Conservation (phyloP, 495 filamentous ascomycete species). For the Xylaria telfairii region DNA sequence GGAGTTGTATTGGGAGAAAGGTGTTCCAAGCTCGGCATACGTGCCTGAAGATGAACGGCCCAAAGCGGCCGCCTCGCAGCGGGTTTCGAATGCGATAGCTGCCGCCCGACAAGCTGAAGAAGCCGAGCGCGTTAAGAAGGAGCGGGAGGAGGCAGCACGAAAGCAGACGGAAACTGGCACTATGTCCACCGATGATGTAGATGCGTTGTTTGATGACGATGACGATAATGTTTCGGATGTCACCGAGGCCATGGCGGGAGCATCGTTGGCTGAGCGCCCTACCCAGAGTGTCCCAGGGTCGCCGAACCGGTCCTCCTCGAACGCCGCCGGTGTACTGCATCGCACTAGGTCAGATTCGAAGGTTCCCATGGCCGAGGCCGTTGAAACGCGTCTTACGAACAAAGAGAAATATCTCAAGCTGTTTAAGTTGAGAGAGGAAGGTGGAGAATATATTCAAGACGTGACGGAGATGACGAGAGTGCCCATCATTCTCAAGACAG, state of each 20-base stretch:
- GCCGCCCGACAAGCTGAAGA: conserved; percentile 81
- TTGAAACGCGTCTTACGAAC: conserved; percentile 81
- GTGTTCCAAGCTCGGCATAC: conserved; percentile 93
- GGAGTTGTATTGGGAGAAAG: conserved; percentile 99
- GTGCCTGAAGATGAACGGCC: conserved; percentile 96
- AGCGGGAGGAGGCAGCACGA: conserved; percentile 84
- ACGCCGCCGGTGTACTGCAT: conserved; percentile 72
- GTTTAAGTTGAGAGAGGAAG: conserved; percentile 89
- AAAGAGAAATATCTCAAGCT: conserved; percentile 95
- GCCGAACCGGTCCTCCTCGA: conserved; percentile 77
- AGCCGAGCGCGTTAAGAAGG: conserved; percentile 76
- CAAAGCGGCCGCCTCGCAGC: conserved; percentile 70
- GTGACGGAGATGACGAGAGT: conserved; percentile 97
- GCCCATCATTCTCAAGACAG: conserved; percentile 96
- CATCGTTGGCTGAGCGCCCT: conserved; percentile 82
- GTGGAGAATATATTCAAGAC: conserved; percentile 96
- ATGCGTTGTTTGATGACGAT: conserved; percentile 93
- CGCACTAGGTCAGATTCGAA: conserved; percentile 92
- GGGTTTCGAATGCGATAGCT: conserved; percentile 74
- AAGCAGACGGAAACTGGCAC: conserved; percentile 93
- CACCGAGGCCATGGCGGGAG: conserved; percentile 82
- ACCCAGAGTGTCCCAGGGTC: conserved; percentile 97
- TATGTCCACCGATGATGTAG: conserved; percentile 86
- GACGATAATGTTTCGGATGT: conserved; percentile 87
- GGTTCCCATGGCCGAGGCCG: conserved; percentile 73